Evolutionary conservation across 805 yeast genomes (phyloP), one percentile per base, ranked within the genome.

Genomic region (Priceomyces fermenticarens): DNA sequence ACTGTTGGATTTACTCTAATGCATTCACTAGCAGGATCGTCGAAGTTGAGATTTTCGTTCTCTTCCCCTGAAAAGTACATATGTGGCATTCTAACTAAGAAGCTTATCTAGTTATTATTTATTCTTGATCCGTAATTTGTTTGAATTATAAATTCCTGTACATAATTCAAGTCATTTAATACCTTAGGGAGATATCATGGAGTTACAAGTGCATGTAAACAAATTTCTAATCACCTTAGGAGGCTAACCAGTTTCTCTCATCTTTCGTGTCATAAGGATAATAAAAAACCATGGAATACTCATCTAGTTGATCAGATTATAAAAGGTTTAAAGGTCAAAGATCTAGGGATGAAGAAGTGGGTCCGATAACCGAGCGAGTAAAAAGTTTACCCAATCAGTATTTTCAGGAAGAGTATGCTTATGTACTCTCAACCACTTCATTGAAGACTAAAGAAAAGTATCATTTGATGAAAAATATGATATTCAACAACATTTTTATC

Each of bases 51-150:
- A 15, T 32, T 20, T 17, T 32, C 17, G 11, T n/a, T 37, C 11
- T 32, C 41, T 32, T 32, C 32, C 15, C 36, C 36, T 10, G 41
- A 38, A 15, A 38, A 38, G 35, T 38, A 38, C 41, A 38, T 38
- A 15, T 14, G 15, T 29, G 32, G 32, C 32, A 29, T 29, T 29
- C 9, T 29, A 29, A 29, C 14, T 12, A 12, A 29, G 32, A 29
- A 12, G 15, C 14, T 5, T 29, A 29, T n/a, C 13, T 29, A 29
- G 32, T 29, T 29, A 29, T 29, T 20, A 20, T 20, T 20, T 20
- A 20, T 20, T 20, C 25, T 20, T 20, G 25, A 20, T 20, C 25
- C 25, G 25, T 20, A 20, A 20, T 20, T 20, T 20, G 25, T 20
- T 20, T 20, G 25, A 20, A 20, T 20, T 20, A 20, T 20, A 20